Evolutionary conservation across 169 alveolate genomes (phyloP), one percentile per base, ranked within the genome.

Genomic region (Plasmodium ovale): DNA sequence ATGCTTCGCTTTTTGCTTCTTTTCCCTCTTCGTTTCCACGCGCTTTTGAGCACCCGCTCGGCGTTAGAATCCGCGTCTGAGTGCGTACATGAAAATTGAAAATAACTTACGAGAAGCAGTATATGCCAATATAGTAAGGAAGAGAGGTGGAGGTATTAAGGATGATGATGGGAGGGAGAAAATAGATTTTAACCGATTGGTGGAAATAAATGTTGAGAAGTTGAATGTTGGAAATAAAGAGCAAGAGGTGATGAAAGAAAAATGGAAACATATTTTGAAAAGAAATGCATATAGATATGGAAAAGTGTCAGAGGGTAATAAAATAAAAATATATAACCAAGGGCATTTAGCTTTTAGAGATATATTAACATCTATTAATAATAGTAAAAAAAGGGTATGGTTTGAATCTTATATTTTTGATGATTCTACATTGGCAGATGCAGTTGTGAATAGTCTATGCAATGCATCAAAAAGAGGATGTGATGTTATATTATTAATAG

Each of bases 361-460:
- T 72, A 91, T 77, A 35, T 49, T 65, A 51, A 35, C 37, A 72
- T 73, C 73, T 6, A 87, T 92, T n/a, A 92, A 95, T 29, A 68
- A 56, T 27, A 95, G 97, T 25, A 94, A 92, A 87, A 74, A 93
- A 49, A 87, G 95, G 19, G 94, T 95, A 1, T 93, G 96, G 96
- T 67, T 95, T 87, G 97, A 95, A 72, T 89, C 94, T n/a, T 95
- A 95, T 88, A 95, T 94, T n/a, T 93, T 95, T 74, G 97, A 95
- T 70, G 96, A 94, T 47, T 94, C 97, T 0, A 89, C 92, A 10
- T 79, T 89, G 31, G 96, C 96, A 10, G 93, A 91, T 37, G 59
- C 68, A 31, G 93, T 95, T 44, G 89, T 92, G 2, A 89, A 92
- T 47, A 91, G 96, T 14, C 79, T 95, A 19, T 89, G 94, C 89